A percentile compares a stretch with the other conserved stretches of the same genome.
Evolutionary conservation across 2,329 filamentous ascomycete species (phyloP).

Genomic region (Talaromyces sp.): DNA sequence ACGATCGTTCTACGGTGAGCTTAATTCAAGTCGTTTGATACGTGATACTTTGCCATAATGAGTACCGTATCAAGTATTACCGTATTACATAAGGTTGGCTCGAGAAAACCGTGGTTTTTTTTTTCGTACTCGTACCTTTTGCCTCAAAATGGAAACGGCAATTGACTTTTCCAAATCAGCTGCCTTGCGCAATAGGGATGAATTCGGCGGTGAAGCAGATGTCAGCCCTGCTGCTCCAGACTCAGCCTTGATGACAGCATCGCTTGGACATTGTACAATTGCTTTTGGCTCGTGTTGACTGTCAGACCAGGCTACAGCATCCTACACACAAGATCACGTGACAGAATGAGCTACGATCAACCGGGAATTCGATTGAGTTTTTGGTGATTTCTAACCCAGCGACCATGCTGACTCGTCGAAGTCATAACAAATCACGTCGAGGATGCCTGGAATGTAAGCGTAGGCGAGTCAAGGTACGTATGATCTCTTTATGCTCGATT

Average conservation of each 20-base stretch:
- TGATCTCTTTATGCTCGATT: no score
- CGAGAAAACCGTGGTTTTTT: background rate
- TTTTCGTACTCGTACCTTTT: background rate
- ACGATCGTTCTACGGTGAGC: background rate
- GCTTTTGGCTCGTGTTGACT: background rate
- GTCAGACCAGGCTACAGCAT: background rate
- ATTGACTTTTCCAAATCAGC: background rate
- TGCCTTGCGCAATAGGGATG: background rate
- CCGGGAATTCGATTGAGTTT: background rate
- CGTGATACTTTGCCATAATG: no score
- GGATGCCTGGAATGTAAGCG: slow-evolving; percentile 1
- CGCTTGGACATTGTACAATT: background rate
- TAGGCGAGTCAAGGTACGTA: background rate
- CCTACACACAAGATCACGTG: background rate
- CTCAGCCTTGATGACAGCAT: background rate
- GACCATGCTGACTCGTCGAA: slow-evolving; percentile 1
- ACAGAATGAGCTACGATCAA: background rate
- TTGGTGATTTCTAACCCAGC: background rate
- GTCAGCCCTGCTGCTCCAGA: background rate
- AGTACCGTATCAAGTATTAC: background rate
- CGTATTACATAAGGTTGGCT: background rate
- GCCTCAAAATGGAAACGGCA: background rate
- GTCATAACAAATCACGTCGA: background rate
- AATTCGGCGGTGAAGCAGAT: background rate
- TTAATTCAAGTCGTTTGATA: background rate